phyloP scores from a whole-genome alignment of 768 basidiomycete species.

The Mycena olivaceomarginata region DNA sequence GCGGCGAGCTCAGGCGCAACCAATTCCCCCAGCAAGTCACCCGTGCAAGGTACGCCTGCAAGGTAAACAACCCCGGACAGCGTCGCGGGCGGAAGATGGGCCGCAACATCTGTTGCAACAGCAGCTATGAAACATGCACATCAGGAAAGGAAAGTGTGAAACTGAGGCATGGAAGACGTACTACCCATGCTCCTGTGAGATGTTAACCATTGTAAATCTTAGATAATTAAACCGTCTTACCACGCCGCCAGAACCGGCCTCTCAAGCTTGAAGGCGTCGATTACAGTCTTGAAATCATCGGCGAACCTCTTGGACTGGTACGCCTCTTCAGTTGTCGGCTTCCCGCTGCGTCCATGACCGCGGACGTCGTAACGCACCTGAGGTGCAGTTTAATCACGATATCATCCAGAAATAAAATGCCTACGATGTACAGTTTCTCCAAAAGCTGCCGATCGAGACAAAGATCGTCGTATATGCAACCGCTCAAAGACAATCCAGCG shows the following conservation, averaged over 20 bases:
- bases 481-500: constrained; percentile 61
- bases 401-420: constrained; percentile 17
- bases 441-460: constrained; percentile 53
- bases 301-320: constrained; percentile 53
- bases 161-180: constrained; percentile 22
- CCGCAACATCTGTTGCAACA: constrained; percentile 51
- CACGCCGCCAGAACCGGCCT: constrained; percentile 55
- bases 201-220: background rate
- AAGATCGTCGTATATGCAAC: constrained; percentile 58
- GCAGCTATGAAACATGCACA: constrained; percentile 43
- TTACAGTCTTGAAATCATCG: constrained; percentile 56
- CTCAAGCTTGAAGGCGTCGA: constrained; percentile 50
- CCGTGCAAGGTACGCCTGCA: constrained; percentile 50
- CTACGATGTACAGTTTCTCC: constrained; percentile 49
- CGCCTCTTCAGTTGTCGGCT: constrained; percentile 49
- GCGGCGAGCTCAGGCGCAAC: constrained; percentile 44
- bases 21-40: constrained; percentile 45
- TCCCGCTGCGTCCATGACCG: constrained; percentile 37
- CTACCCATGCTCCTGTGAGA: constrained; percentile 52
- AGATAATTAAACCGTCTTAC: constrained; percentile 38
- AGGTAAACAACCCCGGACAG: constrained; percentile 54
- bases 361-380: constrained; percentile 57
- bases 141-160: background rate
- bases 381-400: background rate
- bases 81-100: constrained; percentile 49